Conservation (phyloP, 352 stramenopile genomes). For the Phytophthora macrochlamydospora region DNA sequence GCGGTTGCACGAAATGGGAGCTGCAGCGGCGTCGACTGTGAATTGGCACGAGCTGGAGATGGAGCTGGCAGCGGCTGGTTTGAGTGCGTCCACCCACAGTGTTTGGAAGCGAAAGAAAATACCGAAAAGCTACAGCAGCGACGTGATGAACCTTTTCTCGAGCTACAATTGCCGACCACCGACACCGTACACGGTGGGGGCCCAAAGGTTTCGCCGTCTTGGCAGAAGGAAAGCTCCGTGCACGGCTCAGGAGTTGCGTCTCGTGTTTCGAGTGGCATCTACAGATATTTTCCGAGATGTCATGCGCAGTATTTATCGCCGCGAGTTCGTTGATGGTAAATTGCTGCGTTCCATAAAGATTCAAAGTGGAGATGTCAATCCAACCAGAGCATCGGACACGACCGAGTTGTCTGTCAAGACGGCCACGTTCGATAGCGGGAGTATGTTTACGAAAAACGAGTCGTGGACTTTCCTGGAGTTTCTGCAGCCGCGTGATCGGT, state of each 20-base stretch:
- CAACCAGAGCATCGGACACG: slow-evolving; percentile 23
- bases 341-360: slow-evolving; percentile 40
- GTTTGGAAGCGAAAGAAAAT: slow-evolving; percentile 42
- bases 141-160: slow-evolving; percentile 36
- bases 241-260: slow-evolving; percentile 43
- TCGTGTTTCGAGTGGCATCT: slow-evolving; percentile 35
- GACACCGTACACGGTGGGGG: slow-evolving; percentile 38
- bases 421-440: slow-evolving; percentile 40
- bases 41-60: slow-evolving; percentile 46
- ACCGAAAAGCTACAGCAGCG: slow-evolving; percentile 13
- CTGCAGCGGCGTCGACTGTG: slow-evolving; percentile 26
- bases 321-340: slow-evolving; percentile 41
- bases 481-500: slow-evolving; percentile 30
- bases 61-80: slow-evolving; percentile 30
- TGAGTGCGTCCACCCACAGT: slow-evolving; percentile 22
- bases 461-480: slow-evolving; percentile 55
- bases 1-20: slow-evolving; percentile 40
- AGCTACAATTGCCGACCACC: slow-evolving; percentile 20
- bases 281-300: slow-evolving; percentile 37
- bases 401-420: slow-evolving; percentile 42
- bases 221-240: slow-evolving; percentile 41
- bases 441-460: slow-evolving; percentile 42
- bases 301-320: slow-evolving; percentile 42
- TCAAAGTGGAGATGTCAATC: slow-evolving; percentile 12
- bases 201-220: slow-evolving; percentile 37